phyloP scores from a whole-genome alignment of 345 rosid genomes.

The Limnanthes douglasii region DNA sequence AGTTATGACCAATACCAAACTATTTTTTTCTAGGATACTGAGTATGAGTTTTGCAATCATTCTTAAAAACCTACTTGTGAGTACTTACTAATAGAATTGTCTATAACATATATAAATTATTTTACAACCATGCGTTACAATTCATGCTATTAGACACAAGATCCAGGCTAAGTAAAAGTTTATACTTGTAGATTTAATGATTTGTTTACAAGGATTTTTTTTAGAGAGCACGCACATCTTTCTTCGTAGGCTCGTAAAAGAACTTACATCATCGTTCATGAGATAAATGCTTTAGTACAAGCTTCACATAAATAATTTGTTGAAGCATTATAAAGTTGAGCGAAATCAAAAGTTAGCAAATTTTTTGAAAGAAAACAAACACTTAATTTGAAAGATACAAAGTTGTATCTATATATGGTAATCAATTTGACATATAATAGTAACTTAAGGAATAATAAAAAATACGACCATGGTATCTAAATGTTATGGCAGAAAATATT shows the following conservation, averaged over 20 bases:
- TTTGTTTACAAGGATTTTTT: conserved; percentile 73
- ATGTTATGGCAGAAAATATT: no score
- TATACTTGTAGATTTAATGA: conserved; percentile 76
- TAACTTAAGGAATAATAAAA: no score
- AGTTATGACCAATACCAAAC: conserved; percentile 83
- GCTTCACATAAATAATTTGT: conserved; percentile 65
- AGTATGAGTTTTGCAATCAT: not conserved
- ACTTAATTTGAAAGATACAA: no score
- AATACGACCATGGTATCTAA: no score
- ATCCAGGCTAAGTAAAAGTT: not conserved
- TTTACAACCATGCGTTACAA: no score
- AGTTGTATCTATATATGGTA: no score
- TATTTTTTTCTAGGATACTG: conserved; percentile 10
- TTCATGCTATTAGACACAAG: no score
- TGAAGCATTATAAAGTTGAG: conserved; percentile 77
- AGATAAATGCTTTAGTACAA: conserved; percentile 69
- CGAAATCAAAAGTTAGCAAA: no score
- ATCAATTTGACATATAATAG: no score
- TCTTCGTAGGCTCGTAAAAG: conserved; percentile 50
- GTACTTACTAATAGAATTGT: conserved; percentile 1
- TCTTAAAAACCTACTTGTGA: not conserved
- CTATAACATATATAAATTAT: not conserved
- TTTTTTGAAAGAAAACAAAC: no score
- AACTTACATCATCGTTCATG: conserved; percentile 74
- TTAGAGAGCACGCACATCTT: conserved; percentile 61